These are phyloP conservation scores for Pichia californica DNA, from an alignment of 805 yeast species.

Conservation along the genomic window DNA sequence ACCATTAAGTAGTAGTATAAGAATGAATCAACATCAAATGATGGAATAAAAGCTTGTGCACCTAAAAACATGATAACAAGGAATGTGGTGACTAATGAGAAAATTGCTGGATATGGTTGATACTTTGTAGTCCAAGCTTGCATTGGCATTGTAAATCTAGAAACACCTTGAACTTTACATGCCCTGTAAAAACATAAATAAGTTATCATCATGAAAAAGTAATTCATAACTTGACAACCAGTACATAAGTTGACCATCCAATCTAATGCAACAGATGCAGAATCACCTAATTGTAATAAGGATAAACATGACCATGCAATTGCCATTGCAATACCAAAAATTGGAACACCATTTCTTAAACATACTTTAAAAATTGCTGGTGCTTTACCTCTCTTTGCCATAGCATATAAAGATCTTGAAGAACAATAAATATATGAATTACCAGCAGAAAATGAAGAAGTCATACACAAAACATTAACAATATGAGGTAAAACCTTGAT, in stretches of 20 bases:
- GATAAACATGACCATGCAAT: conserved; percentile 22
- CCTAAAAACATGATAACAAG: conserved; percentile 35
- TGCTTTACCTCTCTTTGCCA: conserved; percentile 67
- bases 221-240: conserved; percentile 26
- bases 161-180: conserved; percentile 47
- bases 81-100: conserved; percentile 27
- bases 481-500: conserved; percentile 66
- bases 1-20: conserved; percentile 39
- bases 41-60: conserved; percentile 34
- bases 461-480: conserved; percentile 69
- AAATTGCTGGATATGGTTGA: conserved; percentile 29
- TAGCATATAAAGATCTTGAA: conserved; percentile 58
- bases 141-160: conserved; percentile 38
- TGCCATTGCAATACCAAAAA: conserved; percentile 33
- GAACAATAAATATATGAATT: conserved; percentile 75
- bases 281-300: conserved; percentile 31
- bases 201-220: conserved; percentile 35
- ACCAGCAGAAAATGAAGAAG: conserved; percentile 79
- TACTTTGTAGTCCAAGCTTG: conserved; percentile 43
- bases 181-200: conserved; percentile 61
- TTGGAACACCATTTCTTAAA: conserved; percentile 51
- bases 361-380: conserved; percentile 61
- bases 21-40: conserved; percentile 35
- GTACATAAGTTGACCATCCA: conserved; percentile 29
- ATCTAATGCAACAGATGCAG: conserved; percentile 25